Conservation (phyloP, 1,284 basidiomycete genomes). For the Heterobasidion irregulare region DNA sequence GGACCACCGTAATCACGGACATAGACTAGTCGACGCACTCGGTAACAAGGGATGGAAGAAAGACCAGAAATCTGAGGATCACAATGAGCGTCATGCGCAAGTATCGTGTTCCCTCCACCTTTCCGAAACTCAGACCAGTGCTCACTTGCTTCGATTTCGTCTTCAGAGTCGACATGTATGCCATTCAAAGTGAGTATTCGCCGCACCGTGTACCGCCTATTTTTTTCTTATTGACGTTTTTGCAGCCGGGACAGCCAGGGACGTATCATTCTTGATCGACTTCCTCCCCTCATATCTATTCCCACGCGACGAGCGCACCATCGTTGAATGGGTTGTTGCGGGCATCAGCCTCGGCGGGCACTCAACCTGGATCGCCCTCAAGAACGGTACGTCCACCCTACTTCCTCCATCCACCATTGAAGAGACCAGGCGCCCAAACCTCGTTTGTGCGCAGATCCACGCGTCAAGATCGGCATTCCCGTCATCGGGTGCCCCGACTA, state of each 20-base stretch:
- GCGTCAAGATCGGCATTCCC: conserved; percentile 66
- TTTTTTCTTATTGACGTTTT: neutral
- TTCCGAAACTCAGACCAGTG: neutral
- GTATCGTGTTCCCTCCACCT: neutral
- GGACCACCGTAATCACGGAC: conserved; percentile 3
- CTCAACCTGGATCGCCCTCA: conserved; percentile 56
- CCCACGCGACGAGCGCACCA: conserved; percentile 54
- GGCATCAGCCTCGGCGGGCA: conserved; percentile 79
- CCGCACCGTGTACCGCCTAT: neutral
- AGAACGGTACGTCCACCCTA: neutral
- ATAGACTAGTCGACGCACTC: neutral
- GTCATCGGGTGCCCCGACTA: conserved; percentile 80
- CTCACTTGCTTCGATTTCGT: neutral
- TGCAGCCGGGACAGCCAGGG: conserved; percentile 64
- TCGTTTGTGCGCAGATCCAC: conserved; percentile 41
- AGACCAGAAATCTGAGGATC: neutral
- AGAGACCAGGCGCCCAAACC: too few species aligned
- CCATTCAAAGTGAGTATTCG: neutral
- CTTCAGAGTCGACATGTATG: conserved; percentile 1
- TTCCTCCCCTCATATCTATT: conserved; percentile 76
- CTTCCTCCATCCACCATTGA: neutral
- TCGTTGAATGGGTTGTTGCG: conserved; percentile 62
- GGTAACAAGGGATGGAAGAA: neutral
- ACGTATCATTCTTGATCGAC: conserved; percentile 77
- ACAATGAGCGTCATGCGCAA: conserved; percentile 1